phyloP scores from a whole-genome alignment of 75 land plant species.

The Gnetum montanum region DNA sequence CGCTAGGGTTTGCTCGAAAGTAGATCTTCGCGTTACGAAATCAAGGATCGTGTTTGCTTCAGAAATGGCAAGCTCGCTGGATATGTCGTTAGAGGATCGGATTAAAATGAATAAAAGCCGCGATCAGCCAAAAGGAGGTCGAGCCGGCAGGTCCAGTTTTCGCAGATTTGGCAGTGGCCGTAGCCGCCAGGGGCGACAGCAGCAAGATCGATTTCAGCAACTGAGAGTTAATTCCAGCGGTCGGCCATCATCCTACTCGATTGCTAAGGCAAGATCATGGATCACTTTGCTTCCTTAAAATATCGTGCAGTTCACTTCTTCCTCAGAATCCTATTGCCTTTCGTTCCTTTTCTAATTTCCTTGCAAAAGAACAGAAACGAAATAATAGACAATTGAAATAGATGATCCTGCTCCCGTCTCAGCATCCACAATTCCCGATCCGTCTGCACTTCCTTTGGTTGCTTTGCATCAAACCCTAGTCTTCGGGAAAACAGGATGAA shows the following conservation, averaged over 20 bases:
- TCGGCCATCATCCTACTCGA: background rate
- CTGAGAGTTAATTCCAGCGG: constrained; percentile 1
- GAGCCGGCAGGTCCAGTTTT: background rate
- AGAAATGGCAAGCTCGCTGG: constrained; percentile 21
- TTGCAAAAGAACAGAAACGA: no score
- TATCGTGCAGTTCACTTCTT: background rate
- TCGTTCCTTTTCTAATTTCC: no score
- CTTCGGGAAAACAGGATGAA: no score
- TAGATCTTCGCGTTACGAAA: background rate
- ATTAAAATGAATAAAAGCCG: constrained; percentile 32
- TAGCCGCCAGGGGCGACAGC: background rate
- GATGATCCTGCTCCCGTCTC: background rate
- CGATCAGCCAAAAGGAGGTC: constrained; percentile 9
- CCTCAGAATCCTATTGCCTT: background rate
- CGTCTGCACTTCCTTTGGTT: background rate
- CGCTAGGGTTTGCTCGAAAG: background rate
- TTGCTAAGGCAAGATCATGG: constrained; percentile 9
- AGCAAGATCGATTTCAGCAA: background rate
- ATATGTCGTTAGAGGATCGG: constrained; percentile 37
- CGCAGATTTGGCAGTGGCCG: background rate
- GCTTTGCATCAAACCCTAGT: no score
- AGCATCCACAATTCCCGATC: background rate
- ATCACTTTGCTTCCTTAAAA: background rate
- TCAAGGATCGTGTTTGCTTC: background rate
- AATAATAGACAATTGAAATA: no score